Conservation (phyloP, 495 filamentous ascomycete species). For the Opeltia flavorubescens region DNA sequence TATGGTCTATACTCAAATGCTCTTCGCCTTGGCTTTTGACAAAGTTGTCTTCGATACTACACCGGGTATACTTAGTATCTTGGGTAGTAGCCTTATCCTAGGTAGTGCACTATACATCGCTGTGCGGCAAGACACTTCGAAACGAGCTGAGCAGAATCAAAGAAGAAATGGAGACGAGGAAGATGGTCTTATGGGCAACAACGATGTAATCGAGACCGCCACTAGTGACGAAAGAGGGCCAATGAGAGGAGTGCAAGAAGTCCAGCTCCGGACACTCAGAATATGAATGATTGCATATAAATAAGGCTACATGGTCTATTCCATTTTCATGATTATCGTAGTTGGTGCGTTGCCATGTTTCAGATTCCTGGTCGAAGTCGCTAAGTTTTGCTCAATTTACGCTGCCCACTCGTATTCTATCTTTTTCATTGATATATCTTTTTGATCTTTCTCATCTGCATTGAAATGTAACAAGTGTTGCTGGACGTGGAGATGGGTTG, state of each 20-base stretch:
- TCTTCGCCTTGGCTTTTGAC: conserved; percentile 80
- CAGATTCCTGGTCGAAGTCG: no score
- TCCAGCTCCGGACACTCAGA: conserved; percentile 13
- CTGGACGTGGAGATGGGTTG: no score
- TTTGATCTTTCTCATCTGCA: no score
- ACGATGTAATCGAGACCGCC: conserved; percentile 1
- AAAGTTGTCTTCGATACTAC: conserved; percentile 59
- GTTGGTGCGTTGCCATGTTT: no score
- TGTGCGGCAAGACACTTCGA: conserved; percentile 24
- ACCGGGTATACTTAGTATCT: conserved; percentile 50
- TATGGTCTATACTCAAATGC: conserved; percentile 86
- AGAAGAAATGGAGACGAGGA: conserved; percentile 5
- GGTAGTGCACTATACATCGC: conserved; percentile 72
- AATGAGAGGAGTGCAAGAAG: conserved; percentile 13
- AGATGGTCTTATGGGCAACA: conserved; percentile 4
- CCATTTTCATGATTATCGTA: no score
- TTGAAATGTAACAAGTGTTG: no score
- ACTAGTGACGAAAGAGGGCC: conserved; percentile 1
- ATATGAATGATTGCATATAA: conserved; percentile 1
- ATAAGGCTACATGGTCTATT: not conserved
- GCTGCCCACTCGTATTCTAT: no score
- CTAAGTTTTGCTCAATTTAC: no score
- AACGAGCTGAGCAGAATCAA: not conserved
- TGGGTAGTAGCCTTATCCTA: conserved; percentile 66
- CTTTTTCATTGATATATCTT: no score